Evolutionary conservation across 2,329 filamentous ascomycete genomes (phyloP), one percentile per base, ranked within the genome.

Genomic region (Lachnellula hyalina): DNA sequence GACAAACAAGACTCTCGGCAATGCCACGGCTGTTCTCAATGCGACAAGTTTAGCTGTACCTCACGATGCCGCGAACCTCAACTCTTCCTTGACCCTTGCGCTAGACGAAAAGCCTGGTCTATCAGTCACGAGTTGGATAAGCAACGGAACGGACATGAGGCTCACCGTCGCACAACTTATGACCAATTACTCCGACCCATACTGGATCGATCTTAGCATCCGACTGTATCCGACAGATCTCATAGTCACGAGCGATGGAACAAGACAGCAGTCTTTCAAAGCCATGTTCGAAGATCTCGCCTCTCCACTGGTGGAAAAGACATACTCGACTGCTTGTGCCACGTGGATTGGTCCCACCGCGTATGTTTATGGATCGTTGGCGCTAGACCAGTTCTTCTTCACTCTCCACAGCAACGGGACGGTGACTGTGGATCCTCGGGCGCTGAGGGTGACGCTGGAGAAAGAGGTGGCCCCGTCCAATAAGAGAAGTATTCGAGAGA

Each of bases 391-490:
- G 19, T 56, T 56, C 35, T 34, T 56, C 9, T 51, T 56, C 46
- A 35, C 14, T 2, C 28, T 47, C 23, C 34, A 51, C 47, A n/a
- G 11, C 5, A 44, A 17, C 15, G 50, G 50, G 17, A 53, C 40
- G 5, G 54, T 52, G 32, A 56, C 40, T 50, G 28, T 56, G 15
- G 36, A 50, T 34, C 46, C 49, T 5, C 42, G 45, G 25, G 54
- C 54, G 17, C 17, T 56, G 38, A 56, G 54, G 34, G 41, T 44
- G 41, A 44, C 41, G 41, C 21, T 44, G 19, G n/a, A 44, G n/a
- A 44, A 44, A 75, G 82, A 51, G 75, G 28, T 3, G 28, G 0
- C 28, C 3, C 83, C 46, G 88, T 82, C 73, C 11, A 12, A 9
- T 9, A 32, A 32, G 69, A 72, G 41, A 74, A 79, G 55, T 79